Conservation (phyloP, 169 alveolate species). For the Cryptosporidium sp. region DNA sequence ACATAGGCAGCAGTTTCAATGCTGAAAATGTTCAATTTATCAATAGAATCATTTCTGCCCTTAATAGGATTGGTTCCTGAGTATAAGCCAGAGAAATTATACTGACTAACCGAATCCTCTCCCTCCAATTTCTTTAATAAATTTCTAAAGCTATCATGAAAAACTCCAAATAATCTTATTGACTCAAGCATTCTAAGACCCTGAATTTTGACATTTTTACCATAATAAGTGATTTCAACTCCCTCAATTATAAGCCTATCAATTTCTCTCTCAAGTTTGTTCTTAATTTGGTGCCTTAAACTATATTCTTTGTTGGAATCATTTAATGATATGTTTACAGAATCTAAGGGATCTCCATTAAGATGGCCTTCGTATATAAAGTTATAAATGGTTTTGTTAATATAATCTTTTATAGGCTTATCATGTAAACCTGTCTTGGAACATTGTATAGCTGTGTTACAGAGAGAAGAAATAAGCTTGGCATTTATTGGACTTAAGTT, state of each 20-base stretch:
- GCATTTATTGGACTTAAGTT: constrained; percentile 24
- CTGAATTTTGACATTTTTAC: constrained; percentile 5
- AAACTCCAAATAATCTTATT: constrained; percentile 46
- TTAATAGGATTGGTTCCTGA: constrained; percentile 32
- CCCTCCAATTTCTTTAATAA: background rate
- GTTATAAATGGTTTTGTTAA: constrained; percentile 26
- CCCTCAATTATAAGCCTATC: constrained; percentile 37
- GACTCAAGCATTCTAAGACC: constrained; percentile 63
- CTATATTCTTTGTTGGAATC: background rate
- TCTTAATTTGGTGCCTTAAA: background rate
- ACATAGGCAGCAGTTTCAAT: constrained; percentile 42
- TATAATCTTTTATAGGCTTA: background rate
- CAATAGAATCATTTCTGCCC: constrained; percentile 40
- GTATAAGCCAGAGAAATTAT: constrained; percentile 48
- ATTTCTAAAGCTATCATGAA: constrained; percentile 41
- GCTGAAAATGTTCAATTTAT: background rate
- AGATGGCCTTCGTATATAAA: constrained; percentile 39
- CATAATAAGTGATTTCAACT: background rate
- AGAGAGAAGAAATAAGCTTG: background rate
- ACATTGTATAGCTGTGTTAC: constrained; percentile 21
- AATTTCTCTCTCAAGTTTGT: constrained; percentile 23
- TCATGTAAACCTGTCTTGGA: background rate
- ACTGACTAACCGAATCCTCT: background rate
- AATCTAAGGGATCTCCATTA: constrained; percentile 13
- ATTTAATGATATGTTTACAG: background rate